These are phyloP conservation scores for Senecio squalidus DNA, from an alignment of 140 eudicot species.

Conservation along the genomic window DNA sequence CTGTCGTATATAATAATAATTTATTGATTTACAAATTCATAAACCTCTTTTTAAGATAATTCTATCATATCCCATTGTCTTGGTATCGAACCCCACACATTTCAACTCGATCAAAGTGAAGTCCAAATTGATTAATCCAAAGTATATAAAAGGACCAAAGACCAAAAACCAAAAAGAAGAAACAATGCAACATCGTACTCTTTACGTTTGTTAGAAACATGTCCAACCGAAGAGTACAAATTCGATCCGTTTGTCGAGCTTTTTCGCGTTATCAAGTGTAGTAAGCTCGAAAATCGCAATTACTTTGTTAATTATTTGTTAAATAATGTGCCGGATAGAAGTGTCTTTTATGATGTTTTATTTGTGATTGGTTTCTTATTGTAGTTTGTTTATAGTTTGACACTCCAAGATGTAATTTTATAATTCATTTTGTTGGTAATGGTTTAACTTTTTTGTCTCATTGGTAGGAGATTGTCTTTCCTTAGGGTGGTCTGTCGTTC, in stretches of 20 bases:
- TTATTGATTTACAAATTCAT: no score
- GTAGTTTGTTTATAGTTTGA: not conserved
- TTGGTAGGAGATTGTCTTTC: no score
- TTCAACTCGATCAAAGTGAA: conserved; percentile 25
- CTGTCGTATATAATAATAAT: no score
- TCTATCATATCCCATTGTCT: conserved; percentile 13
- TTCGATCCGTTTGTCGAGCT: conserved; percentile 14
- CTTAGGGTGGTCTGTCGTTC: no score
- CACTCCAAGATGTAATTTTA: not conserved
- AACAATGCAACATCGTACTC: conserved; percentile 26
- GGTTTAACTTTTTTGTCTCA: no score
- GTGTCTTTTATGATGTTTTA: conserved; percentile 26
- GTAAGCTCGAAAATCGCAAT: conserved; percentile 9
- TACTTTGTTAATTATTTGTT: not conserved
- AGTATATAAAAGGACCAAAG: conserved; percentile 12
- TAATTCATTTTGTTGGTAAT: not conserved
- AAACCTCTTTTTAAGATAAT: not conserved
- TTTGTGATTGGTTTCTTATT: not conserved
- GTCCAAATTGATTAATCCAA: conserved; percentile 24
- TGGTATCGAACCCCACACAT: conserved; percentile 3
- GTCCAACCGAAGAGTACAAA: conserved; percentile 19
- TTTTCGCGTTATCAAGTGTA: conserved; percentile 17
- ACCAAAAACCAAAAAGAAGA: conserved; percentile 30
- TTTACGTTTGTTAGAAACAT: conserved; percentile 25
- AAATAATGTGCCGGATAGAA: conserved; percentile 10